These are phyloP conservation scores for Trametes cingulata DNA, from an alignment of 768 basidiomycete genomes.

Conservation along the genomic window DNA sequence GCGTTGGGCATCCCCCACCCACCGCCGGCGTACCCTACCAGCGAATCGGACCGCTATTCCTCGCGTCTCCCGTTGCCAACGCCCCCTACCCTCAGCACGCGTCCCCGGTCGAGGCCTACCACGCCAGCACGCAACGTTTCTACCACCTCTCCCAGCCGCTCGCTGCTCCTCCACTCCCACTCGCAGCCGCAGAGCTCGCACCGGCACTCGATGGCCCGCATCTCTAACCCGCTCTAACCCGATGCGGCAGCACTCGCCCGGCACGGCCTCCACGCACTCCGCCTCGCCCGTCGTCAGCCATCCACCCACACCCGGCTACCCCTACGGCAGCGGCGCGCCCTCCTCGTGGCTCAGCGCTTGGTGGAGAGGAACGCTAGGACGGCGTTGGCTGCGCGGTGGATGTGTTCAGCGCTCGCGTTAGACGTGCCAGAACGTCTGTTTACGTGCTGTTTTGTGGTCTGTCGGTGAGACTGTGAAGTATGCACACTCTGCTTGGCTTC, in stretches of 20 bases:
- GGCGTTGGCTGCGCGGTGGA: too few species aligned
- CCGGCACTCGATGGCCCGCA: slow-evolving; percentile 24
- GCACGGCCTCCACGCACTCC: neutral
- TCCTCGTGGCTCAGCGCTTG: too few species aligned
- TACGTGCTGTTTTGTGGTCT: too few species aligned
- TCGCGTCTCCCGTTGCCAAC: slow-evolving; percentile 11
- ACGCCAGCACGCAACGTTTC: neutral
- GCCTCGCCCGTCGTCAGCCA: slow-evolving; percentile 15
- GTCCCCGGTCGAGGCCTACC: slow-evolving; percentile 14
- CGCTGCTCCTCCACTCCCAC: neutral
- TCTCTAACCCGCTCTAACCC: slow-evolving; percentile 26
- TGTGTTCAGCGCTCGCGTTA: too few species aligned
- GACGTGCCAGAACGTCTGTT: too few species aligned
- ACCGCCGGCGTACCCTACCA: slow-evolving; percentile 5
- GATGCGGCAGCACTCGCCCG: slow-evolving; percentile 8
- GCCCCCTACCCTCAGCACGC: slow-evolving; percentile 9
- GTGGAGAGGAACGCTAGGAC: too few species aligned
- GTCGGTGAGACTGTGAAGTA: too few species aligned
- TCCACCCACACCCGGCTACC: slow-evolving; percentile 18
- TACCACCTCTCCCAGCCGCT: neutral
- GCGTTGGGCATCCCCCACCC: slow-evolving; percentile 5
- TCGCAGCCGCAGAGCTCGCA: slow-evolving; percentile 11
- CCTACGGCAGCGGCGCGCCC: neutral
- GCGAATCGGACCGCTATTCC: slow-evolving; percentile 15
- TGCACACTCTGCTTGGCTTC: too few species aligned